A percentile compares a stretch with the other conserved stretches of the same genome.
phyloP scores from a whole-genome alignment of 208 protist species.

The Borovskyia barvae region DNA sequence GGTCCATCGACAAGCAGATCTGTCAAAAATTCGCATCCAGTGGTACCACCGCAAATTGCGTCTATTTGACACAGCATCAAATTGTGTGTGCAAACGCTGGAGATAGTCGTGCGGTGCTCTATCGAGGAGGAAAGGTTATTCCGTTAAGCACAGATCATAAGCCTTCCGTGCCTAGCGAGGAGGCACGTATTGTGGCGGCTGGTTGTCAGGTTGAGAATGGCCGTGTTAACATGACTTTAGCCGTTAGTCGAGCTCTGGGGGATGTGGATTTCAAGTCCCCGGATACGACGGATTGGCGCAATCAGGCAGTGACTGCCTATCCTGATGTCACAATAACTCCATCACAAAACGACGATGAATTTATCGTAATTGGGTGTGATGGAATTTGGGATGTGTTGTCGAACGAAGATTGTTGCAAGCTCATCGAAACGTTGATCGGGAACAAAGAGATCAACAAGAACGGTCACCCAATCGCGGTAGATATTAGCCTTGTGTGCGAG shows the following conservation, averaged over 20 bases:
- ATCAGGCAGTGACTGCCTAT: conserved; percentile 78
- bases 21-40: conserved; percentile 60
- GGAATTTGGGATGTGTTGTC: conserved; percentile 93
- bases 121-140: conserved; percentile 53
- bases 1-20: conserved; percentile 63
- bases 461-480: conserved; percentile 21
- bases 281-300: conserved; percentile 45
- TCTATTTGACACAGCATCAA: conserved; percentile 57
- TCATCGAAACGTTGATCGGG: conserved; percentile 41
- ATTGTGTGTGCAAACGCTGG: conserved; percentile 91
- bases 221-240: conserved; percentile 91
- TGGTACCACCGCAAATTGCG: conserved; percentile 85
- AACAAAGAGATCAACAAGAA: conserved; percentile 24
- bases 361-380: conserved; percentile 92
- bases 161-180: conserved; percentile 63
- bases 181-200: conserved; percentile 76
- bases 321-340: conserved; percentile 62
- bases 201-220: conserved; percentile 85
- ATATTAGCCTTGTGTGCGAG: conserved; percentile 80
- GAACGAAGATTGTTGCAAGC: conserved; percentile 71
- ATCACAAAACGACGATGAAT: conserved; percentile 56
- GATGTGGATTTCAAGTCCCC: conserved; percentile 92
- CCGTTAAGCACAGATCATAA: conserved; percentile 91
- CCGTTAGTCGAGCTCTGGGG: conserved; percentile 92
- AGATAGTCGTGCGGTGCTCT: conserved; percentile 90